Evolutionary conservation across 1,139 yeast species (phyloP), one percentile per base, ranked within the genome.

Genomic region (Barnettozyma hawaiiensis): DNA sequence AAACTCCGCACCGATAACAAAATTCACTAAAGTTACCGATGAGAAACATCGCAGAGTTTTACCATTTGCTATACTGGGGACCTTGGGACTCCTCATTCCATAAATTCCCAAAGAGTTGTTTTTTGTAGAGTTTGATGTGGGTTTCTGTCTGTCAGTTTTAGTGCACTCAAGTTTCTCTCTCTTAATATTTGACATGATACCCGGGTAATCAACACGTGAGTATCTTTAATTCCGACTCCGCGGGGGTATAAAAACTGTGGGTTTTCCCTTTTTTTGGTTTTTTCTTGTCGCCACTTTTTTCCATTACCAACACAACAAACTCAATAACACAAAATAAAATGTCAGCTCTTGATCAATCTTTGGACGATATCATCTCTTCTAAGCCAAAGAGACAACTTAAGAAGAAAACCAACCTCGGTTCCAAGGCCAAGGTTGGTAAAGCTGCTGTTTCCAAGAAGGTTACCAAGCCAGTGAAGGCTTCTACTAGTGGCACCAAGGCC

Each of bases 281-380:
- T 33, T 39, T 34, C 14, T 20, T 4, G 19, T 16, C 16, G 14
- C 19, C 37, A 22, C 24, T 8, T 31, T 11, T n/a, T n/a, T 20
- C 10, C 16, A 5, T 12, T 27, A 23, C n/a, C 19, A 21, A 23
- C 18, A 31, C 27, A 40, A 34, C 20, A 28, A n/a, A 21, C 27
- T 31, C 23, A 32, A 41, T 38, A 41, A 36, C n/a, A 20, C 35
- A 24, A 32, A 19, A 15, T 32, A 37, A 33, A 47, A 77, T 78
- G 83, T 75, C 83, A 54, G 68, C 81, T 54, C 77, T 92, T 69
- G 97, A 92, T 71, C 84, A 86, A 71, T 87, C 97, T 44, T 80
- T 92, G 62, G 98, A 92, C 71, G 97, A 90, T 60, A 92, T 92
- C 64, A 86, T 92, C 64, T 76, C 95, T 50, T 69, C 86, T 51